Conservation (phyloP, 164 flowering plant genomes). For the Magnolia officinalis region DNA sequence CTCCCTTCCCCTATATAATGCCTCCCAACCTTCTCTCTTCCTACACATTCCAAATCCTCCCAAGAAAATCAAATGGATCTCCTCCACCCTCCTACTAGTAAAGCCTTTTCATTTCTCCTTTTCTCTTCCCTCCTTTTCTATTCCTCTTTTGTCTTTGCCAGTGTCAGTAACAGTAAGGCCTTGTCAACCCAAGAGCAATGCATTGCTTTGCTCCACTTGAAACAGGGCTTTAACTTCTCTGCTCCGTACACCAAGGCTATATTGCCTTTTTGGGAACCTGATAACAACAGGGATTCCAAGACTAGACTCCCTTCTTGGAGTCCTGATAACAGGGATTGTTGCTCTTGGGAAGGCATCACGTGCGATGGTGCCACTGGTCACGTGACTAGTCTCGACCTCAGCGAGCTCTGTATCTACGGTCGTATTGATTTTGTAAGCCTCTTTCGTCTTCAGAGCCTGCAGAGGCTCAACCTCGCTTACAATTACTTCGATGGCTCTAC, state of each 20-base stretch:
- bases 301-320: constrained; percentile 26
- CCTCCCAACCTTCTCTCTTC: too few species aligned
- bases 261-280: constrained; percentile 20
- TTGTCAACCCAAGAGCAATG: background rate
- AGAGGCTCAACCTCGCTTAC: constrained; percentile 33
- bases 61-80: too few species aligned
- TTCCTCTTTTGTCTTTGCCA: too few species aligned
- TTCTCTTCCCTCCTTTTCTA: too few species aligned
- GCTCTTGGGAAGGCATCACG: constrained; percentile 34
- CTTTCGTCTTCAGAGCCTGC: constrained; percentile 14
- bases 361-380: constrained; percentile 27
- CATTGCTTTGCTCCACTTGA: constrained; percentile 12
- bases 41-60: too few species aligned
- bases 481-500: background rate
- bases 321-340: constrained; percentile 21
- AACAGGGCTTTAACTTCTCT: background rate
- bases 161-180: too few species aligned
- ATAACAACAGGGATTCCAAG: constrained; percentile 2
- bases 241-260: too few species aligned
- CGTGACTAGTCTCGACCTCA: constrained; percentile 34
- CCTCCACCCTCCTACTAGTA: too few species aligned
- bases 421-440: background rate
- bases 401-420: constrained; percentile 22
- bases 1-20: too few species aligned
- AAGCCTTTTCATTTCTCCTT: too few species aligned